These are phyloP conservation scores for Claviceps sp. DNA, from an alignment of 2,329 filamentous ascomycete genomes.

Conservation along the genomic window DNA sequence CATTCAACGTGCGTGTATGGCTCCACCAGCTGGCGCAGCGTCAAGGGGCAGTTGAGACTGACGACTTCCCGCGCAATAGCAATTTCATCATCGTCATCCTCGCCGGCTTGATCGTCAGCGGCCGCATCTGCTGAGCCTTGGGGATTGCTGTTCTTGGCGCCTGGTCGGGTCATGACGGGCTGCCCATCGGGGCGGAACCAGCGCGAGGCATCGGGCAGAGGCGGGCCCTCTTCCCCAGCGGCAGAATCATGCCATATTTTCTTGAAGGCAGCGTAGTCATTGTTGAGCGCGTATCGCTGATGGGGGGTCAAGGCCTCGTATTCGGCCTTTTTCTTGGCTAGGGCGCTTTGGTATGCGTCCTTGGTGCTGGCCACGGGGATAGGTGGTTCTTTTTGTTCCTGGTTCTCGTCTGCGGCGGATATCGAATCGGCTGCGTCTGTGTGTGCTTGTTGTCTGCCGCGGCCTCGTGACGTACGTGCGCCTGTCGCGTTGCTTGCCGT, in stretches of 20 bases:
- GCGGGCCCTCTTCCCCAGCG: conserved; percentile 33
- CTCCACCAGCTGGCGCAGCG: conserved; percentile 48
- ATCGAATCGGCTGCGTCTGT: conserved; percentile 4
- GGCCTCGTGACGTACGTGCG: conserved; percentile 6
- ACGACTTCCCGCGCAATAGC: conserved; percentile 49
- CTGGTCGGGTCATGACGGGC: conserved; percentile 22
- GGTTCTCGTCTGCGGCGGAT: conserved; percentile 6
- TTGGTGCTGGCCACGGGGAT: conserved; percentile 14
- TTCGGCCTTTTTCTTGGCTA: conserved; percentile 23
- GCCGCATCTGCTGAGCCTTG: neutral
- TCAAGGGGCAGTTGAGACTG: conserved; percentile 57
- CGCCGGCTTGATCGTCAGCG: conserved; percentile 16
- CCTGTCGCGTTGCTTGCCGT: conserved; percentile 6
- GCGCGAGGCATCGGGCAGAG: conserved; percentile 36
- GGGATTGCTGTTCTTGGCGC: conserved; percentile 1
- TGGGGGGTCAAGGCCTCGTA: conserved; percentile 29
- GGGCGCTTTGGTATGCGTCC: conserved; percentile 22
- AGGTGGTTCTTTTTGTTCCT: conserved; percentile 10
- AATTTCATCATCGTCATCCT: conserved; percentile 54
- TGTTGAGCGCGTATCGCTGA: conserved; percentile 40
- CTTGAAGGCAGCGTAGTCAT: conserved; percentile 47
- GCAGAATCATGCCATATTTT: conserved; percentile 41
- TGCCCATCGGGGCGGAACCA: conserved; percentile 39
- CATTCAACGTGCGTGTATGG: conserved; percentile 55
- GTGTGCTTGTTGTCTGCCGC: conserved; percentile 5